phyloP scores from a whole-genome alignment of 176 grass and related monocot species.

The Dactylis glomerata region DNA sequence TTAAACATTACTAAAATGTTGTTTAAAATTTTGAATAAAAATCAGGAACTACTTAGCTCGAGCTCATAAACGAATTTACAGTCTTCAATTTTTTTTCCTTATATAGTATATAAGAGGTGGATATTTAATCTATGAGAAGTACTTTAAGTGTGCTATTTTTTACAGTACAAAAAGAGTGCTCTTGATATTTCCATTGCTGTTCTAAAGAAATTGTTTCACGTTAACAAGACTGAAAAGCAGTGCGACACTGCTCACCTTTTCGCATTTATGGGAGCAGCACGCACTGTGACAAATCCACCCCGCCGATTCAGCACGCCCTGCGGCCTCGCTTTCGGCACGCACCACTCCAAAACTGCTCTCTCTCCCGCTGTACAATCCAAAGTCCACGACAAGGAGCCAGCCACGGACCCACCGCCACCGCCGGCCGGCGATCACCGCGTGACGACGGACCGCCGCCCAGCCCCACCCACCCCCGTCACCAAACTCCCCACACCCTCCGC shows the following conservation, averaged over 20 bases:
- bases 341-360: conserved; percentile 19
- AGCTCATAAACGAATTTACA: no score
- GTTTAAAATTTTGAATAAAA: no score
- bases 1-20: no score
- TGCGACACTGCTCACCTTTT: neutral
- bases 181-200: no score
- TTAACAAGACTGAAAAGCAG: neutral
- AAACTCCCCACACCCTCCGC: neutral
- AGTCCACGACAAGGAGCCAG: conserved; percentile 31
- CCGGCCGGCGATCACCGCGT: conserved; percentile 44
- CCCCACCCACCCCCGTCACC: conserved; percentile 36
- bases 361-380: neutral
- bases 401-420: conserved; percentile 35
- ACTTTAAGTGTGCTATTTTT: no score
- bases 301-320: neutral
- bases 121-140: no score
- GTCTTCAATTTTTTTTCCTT: no score
- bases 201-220: no score
- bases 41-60: no score
- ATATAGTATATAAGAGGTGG: no score
- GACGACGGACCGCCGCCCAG: conserved; percentile 41
- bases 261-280: conserved; percentile 14
- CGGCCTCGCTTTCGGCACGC: conserved; percentile 47
- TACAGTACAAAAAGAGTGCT: no score
- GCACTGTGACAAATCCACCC: conserved; percentile 12